Evolutionary conservation across 495 filamentous ascomycete species (phyloP).

Genomic region (Melanomma pulvis-pyrius): DNA sequence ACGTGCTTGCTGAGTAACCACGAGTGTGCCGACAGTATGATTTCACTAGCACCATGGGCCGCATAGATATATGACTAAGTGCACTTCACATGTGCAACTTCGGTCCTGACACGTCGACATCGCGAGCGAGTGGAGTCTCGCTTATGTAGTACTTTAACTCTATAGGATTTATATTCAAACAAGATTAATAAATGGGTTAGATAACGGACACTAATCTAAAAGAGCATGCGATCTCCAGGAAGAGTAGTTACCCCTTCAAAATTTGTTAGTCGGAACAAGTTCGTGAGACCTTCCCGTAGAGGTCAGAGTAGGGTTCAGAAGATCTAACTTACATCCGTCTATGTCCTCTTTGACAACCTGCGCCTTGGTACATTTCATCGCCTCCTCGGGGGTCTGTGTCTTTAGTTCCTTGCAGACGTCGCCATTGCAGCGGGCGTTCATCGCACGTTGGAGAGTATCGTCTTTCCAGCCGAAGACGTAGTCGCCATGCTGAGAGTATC

Average conservation of each 20-base stretch:
- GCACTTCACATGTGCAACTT: too few relatives aligned
- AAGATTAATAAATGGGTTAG: too few relatives aligned
- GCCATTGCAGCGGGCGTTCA: conserved; percentile 53
- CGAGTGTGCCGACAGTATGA: too few relatives aligned
- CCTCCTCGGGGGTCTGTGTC: conserved; percentile 49
- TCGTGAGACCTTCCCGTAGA: neutral
- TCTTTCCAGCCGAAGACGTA: conserved; percentile 38
- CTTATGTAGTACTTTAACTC: too few relatives aligned
- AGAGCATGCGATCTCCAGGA: neutral
- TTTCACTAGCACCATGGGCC: too few relatives aligned
- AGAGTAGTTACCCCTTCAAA: conserved; percentile 11
- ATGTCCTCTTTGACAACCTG: conserved; percentile 50
- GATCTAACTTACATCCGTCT: conserved; percentile 52
- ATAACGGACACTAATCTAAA: neutral
- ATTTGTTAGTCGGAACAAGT: neutral
- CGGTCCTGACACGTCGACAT: too few relatives aligned
- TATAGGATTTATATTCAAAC: too few relatives aligned
- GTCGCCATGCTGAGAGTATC: conserved; percentile 50
- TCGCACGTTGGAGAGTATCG: conserved; percentile 33
- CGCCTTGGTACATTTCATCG: conserved; percentile 53
- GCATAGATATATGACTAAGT: too few relatives aligned
- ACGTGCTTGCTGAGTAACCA: too few relatives aligned
- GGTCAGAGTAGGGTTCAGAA: neutral
- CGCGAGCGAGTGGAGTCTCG: too few relatives aligned
- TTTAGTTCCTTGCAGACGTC: conserved; percentile 50